These are phyloP conservation scores for Kalaharituber pfeilii DNA, from an alignment of 2,329 filamentous ascomycete genomes.

Conservation along the genomic window DNA sequence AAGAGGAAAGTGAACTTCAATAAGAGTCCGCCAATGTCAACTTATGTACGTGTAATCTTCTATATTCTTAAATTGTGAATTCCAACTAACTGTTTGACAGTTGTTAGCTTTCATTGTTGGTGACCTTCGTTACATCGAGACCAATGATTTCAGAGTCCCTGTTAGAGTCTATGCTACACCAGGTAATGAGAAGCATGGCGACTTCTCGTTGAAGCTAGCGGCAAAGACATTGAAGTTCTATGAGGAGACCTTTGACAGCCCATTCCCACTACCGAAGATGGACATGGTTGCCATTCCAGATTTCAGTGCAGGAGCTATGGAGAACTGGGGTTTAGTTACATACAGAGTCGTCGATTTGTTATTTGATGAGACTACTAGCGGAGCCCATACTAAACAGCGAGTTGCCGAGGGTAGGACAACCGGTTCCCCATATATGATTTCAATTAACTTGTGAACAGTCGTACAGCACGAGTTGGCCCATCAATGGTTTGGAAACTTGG, in stretches of 20 bases:
- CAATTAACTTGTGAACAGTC: conserved; percentile 29
- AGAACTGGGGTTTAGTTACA: conserved; percentile 94
- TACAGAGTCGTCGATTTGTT: conserved; percentile 85
- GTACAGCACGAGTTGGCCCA: conserved; percentile 95
- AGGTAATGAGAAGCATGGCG: conserved; percentile 72
- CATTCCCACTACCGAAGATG: conserved; percentile 84
- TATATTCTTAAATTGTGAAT: background rate
- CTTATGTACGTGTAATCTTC: conserved; percentile 39
- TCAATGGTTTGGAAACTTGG: conserved; percentile 95
- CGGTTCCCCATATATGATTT: background rate
- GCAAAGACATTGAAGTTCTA: conserved; percentile 85
- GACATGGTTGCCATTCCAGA: conserved; percentile 93
- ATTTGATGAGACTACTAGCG: conserved; percentile 78
- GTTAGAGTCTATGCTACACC: conserved; percentile 88
- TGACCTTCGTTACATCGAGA: conserved; percentile 86
- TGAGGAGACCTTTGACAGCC: conserved; percentile 78
- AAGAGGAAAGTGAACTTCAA: conserved; percentile 86
- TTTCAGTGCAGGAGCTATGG: conserved; percentile 91
- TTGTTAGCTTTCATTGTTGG: conserved; percentile 86
- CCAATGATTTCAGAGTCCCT: conserved; percentile 74
- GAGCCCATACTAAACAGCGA: conserved; percentile 75
- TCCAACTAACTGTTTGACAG: conserved; percentile 7
- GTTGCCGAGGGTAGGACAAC: conserved; percentile 47
- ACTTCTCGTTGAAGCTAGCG: conserved; percentile 77
- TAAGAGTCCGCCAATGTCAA: conserved; percentile 85